phyloP scores from a whole-genome alignment of 306 rosid species.

The Cucumis melo region DNA sequence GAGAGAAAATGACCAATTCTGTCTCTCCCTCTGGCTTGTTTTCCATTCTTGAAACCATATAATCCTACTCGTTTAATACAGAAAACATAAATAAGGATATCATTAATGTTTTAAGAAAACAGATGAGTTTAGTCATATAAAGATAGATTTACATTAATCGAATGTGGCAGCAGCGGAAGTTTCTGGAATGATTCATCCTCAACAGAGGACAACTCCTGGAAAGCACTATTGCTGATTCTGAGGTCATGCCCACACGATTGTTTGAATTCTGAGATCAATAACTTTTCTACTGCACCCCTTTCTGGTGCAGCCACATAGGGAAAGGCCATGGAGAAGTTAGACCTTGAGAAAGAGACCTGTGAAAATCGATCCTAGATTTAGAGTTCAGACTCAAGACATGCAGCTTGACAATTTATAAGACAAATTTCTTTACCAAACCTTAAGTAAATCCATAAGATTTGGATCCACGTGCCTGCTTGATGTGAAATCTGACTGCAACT shows the following conservation, averaged over 20 bases:
- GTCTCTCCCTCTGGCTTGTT: conserved; percentile 37
- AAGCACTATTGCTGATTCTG: conserved; percentile 36
- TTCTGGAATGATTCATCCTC: conserved; percentile 29
- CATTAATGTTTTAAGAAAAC: background rate
- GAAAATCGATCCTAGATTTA: conserved; percentile 16
- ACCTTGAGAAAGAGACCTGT: conserved; percentile 55
- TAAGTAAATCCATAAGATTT: conserved; percentile 53
- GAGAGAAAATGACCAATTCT: conserved; percentile 68
- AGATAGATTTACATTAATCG: conserved; percentile 46
- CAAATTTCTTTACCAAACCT: conserved; percentile 33
- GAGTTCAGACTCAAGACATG: background rate
- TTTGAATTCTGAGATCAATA: conserved; percentile 57
- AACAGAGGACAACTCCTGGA: conserved; percentile 52
- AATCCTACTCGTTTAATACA: conserved; percentile 30
- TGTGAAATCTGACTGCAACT: conserved; percentile 69
- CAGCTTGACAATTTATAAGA: background rate
- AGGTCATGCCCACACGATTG: conserved; percentile 59
- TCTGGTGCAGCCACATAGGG: conserved; percentile 74
- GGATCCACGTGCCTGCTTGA: conserved; percentile 33
- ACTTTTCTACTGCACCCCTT: conserved; percentile 43
- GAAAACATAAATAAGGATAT: background rate
- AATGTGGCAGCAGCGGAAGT: conserved; percentile 23
- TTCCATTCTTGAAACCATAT: conserved; percentile 48
- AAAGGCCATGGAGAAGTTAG: conserved; percentile 84
- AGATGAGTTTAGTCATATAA: background rate